Evolutionary conservation across 306 rosid genomes (phyloP), one percentile per base, ranked within the genome.

Genomic region (Erythrophleum fordii): DNA sequence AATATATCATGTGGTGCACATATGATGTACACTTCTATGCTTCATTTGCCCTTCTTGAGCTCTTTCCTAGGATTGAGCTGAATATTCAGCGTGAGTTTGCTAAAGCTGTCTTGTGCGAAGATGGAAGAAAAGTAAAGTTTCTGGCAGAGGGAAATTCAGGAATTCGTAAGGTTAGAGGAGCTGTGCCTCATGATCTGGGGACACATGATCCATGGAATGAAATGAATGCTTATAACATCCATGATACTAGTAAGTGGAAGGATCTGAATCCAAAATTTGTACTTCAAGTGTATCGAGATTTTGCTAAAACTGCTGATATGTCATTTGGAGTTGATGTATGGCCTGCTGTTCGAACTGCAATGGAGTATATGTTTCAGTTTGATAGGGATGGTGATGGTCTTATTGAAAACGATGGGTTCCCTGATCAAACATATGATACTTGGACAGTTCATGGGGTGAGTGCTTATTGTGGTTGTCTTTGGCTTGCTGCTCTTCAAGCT

Each of bases 401-500:
- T 69, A 82, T 95, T 83, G 99, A 95, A 84, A 95, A 95, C 25
- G 99, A 95, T 34, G 98, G 98, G 26, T 93, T 95, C 83, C 99
- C 99, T 26, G 99, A 95, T 91, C 99, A 95, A 86, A 95, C 98
- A 5, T 95, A 95, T 17, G 98, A 95, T 81, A 85, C 99, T 48
- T 95, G 99, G 99, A 95, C 99, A 5, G 99, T 95, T 77, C 99
- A 93, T 83, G 99, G 99, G 62, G 88, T 91, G 60, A 93, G 98
- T 87, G 95, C 99, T 70, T 95, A 93, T 75, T 95, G 99, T 81
- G 99, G 99, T 67, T 81, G 97, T 83, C 87, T 95, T 82, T 95
- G 99, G 99, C 91, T 95, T 77, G 97, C 99, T 41, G 96, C 99
- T 62, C 95, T 95, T 68, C 99, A 95, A 83, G 98, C 99, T 79